A percentile compares a stretch with the other conserved stretches of the same genome.
phyloP scores from a whole-genome alignment of 1,139 yeast species.

The Geotrichum histeridarum region DNA sequence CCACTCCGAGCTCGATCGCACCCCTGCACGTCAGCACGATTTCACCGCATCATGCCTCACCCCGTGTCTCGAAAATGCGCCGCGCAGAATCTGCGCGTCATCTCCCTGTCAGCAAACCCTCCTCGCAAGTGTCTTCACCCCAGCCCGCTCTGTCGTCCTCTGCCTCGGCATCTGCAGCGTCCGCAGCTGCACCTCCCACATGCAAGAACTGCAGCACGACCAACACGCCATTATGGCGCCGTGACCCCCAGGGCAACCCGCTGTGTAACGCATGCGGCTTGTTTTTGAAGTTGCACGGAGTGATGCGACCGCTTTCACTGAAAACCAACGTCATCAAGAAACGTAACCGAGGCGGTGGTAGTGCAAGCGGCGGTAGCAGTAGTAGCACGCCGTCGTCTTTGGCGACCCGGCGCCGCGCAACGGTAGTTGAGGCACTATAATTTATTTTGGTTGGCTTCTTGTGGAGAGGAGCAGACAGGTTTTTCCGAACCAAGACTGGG shows the following conservation, averaged over 20 bases:
- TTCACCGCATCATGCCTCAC: not conserved
- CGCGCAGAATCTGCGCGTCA: not conserved
- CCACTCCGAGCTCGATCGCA: not conserved
- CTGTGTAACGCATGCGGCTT: conserved; percentile 91
- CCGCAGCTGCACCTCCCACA: not conserved
- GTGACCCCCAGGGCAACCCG: conserved; percentile 86
- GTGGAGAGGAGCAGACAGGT: too few relatives aligned
- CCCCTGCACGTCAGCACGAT: not conserved
- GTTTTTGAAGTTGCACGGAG: conserved; percentile 82
- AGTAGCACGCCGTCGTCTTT: not conserved
- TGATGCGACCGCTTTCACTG: conserved; percentile 78
- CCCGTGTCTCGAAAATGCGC: not conserved
- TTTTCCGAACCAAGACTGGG: too few relatives aligned
- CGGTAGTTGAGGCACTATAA: too few relatives aligned
- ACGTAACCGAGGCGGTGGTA: conserved; percentile 39
- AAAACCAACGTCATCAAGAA: conserved; percentile 89
- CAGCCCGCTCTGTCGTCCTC: not conserved
- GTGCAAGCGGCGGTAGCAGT: not conserved
- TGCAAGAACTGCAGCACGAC: conserved; percentile 86
- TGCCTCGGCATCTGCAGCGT: not conserved
- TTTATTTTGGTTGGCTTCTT: too few relatives aligned
- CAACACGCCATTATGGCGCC: conserved; percentile 89
- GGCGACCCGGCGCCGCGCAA: not conserved
- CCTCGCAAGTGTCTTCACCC: not conserved
- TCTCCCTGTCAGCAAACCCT: not conserved